A percentile compares a stretch with the other conserved stretches of the same genome.
Conservation (phyloP, 23 red algal genomes). For the Gracilariopsis chorda region DNA sequence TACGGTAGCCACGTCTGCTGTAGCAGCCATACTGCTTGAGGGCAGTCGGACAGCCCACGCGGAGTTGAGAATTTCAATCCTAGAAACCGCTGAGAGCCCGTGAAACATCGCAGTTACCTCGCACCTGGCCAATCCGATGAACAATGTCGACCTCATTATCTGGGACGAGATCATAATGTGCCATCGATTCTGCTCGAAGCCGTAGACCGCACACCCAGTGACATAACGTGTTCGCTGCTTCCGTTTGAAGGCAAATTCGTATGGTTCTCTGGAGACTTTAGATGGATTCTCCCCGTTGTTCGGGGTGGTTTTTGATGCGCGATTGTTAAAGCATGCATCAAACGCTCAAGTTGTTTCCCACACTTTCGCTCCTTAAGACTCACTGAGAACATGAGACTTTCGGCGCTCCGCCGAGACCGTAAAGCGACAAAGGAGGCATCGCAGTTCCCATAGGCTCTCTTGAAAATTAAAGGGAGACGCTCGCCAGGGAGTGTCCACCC, state of each 20-base stretch:
- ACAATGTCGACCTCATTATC: neutral
- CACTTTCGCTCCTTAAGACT: neutral
- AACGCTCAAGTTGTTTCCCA: neutral
- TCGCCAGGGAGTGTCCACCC: neutral
- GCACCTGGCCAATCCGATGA: neutral
- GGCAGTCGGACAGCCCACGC: neutral
- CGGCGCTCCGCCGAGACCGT: neutral
- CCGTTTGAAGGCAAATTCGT: neutral
- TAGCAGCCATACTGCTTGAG: neutral
- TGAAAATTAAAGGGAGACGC: neutral
- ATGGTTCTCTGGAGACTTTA: neutral
- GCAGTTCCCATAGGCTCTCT: neutral
- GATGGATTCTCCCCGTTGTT: neutral
- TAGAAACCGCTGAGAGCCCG: neutral
- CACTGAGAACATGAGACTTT: neutral
- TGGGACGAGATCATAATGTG: neutral
- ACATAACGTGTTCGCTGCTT: neutral
- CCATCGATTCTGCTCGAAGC: neutral
- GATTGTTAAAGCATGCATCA: neutral
- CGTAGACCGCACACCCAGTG: neutral
- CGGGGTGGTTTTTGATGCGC: neutral
- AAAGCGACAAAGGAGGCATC: neutral
- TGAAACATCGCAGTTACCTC: neutral
- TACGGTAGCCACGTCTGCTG: neutral
- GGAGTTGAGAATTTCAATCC: neutral